Conservation (phyloP, 306 rosid species). For the Ormosia emarginata region DNA sequence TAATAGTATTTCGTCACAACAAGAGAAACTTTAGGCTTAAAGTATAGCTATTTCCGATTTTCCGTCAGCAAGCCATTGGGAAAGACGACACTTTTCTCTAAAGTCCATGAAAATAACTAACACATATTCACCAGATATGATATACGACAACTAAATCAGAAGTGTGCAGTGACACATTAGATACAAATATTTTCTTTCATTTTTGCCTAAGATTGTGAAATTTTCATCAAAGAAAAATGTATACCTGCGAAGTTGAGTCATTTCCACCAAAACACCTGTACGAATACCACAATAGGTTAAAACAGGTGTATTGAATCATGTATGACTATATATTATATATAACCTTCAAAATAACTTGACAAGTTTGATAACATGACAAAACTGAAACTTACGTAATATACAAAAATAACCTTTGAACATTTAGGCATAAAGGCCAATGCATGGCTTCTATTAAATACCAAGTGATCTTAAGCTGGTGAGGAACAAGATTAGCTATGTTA, state of each 20-base stretch:
- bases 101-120: constrained; percentile 3
- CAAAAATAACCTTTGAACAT: not conserved
- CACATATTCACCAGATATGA: not conserved
- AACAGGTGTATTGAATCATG: not conserved
- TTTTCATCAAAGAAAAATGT: constrained; percentile 18
- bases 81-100: not conserved
- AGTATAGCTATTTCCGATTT: not conserved
- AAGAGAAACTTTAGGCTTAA: not conserved
- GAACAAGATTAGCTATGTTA: not conserved
- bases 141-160: not conserved
- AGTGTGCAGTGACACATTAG: not conserved
- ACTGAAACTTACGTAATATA: not conserved
- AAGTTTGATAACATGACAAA: not conserved
- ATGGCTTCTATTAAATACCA: not conserved
- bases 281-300: constrained; percentile 33
- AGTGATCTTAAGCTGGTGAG: not conserved
- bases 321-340: not conserved
- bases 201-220: constrained; percentile 1
- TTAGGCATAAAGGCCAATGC: not conserved
- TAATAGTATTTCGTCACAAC: not conserved
- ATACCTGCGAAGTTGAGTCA: constrained; percentile 78
- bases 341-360: not conserved
- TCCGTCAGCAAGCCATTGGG: not conserved
- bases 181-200: not conserved
- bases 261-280: constrained; percentile 71